These are phyloP conservation scores for Neoboletus brunneissimus DNA, from an alignment of 768 basidiomycete species.

Conservation along the genomic window DNA sequence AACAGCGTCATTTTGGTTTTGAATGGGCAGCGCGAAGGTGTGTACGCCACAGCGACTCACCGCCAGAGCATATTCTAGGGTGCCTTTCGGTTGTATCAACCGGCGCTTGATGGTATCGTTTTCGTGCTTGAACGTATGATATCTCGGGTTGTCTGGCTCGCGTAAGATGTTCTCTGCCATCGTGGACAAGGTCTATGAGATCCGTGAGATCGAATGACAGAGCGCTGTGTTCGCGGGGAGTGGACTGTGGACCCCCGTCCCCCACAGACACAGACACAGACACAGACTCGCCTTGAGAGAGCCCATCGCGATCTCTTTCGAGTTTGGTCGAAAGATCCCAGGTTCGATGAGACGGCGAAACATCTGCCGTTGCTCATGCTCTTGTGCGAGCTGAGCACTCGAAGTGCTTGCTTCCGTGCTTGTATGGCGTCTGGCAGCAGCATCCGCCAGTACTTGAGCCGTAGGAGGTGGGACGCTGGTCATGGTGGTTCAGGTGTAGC, in stretches of 20 bases:
- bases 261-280: background rate
- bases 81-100: conserved; percentile 65
- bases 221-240: background rate
- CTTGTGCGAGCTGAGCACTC: conserved; percentile 29
- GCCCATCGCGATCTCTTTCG: conserved; percentile 54
- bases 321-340: conserved; percentile 71
- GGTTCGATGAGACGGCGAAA: conserved; percentile 79
- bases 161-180: conserved; percentile 72
- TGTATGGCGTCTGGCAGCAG: conserved; percentile 25
- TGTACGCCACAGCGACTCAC: conserved; percentile 24
- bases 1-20: background rate
- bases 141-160: conserved; percentile 73
- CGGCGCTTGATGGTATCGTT: conserved; percentile 64
- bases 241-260: background rate
- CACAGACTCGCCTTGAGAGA: conserved; percentile 54
- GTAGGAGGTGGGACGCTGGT: conserved; percentile 9
- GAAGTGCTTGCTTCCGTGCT: background rate
- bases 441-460: conserved; percentile 27
- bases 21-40: background rate
- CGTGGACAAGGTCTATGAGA: conserved; percentile 50
- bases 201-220: background rate
- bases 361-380: conserved; percentile 65
- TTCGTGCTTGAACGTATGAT: conserved; percentile 70
- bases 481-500: conserved; percentile 11
- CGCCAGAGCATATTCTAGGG: conserved; percentile 77